Conservation (phyloP, 192 early-diverging fungal species). For the Cetraspora pellucida region DNA sequence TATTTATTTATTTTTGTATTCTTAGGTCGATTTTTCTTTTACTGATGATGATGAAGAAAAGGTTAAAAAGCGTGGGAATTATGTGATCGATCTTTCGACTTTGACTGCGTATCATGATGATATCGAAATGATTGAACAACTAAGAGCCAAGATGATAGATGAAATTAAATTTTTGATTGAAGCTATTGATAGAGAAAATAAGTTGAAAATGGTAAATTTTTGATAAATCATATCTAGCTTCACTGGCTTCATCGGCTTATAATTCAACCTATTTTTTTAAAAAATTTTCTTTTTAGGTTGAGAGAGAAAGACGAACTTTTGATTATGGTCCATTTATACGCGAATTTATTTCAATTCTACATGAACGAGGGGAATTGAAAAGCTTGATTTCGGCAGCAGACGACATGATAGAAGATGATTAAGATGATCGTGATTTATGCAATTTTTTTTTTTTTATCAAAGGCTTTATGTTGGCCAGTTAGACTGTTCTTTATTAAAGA, state of each 20-base stretch:
- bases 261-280: neutral
- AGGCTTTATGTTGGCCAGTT: too few species aligned
- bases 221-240: neutral
- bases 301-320: constrained; percentile 9
- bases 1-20: neutral
- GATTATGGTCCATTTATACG: constrained; percentile 30
- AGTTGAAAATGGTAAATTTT: constrained; percentile 4
- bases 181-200: constrained; percentile 1
- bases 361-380: constrained; percentile 24
- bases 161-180: constrained; percentile 1
- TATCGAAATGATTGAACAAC: neutral
- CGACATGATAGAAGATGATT: neutral
- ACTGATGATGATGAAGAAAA: neutral
- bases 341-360: constrained; percentile 26
- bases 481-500: too few species aligned
- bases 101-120: neutral
- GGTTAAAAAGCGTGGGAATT: neutral
- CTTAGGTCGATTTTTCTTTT: neutral
- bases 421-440: too few species aligned
- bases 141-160: constrained; percentile 2
- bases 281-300: constrained; percentile 12
- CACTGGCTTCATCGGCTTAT: neutral
- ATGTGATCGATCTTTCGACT: neutral
- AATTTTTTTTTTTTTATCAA: too few species aligned
- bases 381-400: neutral